phyloP scores from a whole-genome alignment of 2,329 filamentous ascomycete genomes.

The Neonectria neomacrospora region DNA sequence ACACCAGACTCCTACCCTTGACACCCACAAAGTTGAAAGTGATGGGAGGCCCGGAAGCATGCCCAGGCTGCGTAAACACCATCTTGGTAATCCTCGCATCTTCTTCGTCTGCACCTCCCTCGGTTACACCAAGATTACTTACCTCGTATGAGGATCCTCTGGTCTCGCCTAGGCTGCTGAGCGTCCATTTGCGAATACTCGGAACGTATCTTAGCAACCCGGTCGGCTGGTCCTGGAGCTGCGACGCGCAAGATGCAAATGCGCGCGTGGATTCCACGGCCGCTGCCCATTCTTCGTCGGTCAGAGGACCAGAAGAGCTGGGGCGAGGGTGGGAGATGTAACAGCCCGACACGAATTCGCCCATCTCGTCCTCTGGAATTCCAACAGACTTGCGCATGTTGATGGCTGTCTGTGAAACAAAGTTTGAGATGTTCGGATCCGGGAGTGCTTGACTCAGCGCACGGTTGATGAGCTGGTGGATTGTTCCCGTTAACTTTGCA shows the following conservation, averaged over 20 bases:
- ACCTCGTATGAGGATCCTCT: slow-evolving; percentile 39
- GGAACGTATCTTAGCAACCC: slow-evolving; percentile 37
- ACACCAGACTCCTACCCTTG: slow-evolving; percentile 36
- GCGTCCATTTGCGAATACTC: slow-evolving; percentile 39
- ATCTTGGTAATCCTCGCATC: slow-evolving; percentile 30
- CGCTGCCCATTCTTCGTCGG: slow-evolving; percentile 36
- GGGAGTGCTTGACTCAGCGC: slow-evolving; percentile 35
- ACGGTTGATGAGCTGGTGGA: slow-evolving; percentile 36
- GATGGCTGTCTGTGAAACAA: slow-evolving; percentile 38
- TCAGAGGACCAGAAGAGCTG: slow-evolving; percentile 17
- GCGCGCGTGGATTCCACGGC: slow-evolving; percentile 27
- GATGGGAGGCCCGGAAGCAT: slow-evolving; percentile 32
- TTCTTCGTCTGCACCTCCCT: not conserved
- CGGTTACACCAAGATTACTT: slow-evolving; percentile 40
- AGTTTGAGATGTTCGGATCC: slow-evolving; percentile 36
- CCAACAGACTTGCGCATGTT: slow-evolving; percentile 41
- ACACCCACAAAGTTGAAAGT: slow-evolving; percentile 36
- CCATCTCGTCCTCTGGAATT: slow-evolving; percentile 31
- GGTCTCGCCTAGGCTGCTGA: slow-evolving; percentile 33
- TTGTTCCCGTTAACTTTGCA: slow-evolving; percentile 36
- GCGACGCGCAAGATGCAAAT: slow-evolving; percentile 27
- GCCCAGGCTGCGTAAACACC: slow-evolving; percentile 41
- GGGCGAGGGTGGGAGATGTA: slow-evolving; percentile 29
- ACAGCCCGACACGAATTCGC: slow-evolving; percentile 30
- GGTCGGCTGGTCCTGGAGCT: slow-evolving; percentile 35